Evolutionary conservation across 2,329 filamentous ascomycete species (phyloP).

Genomic region (Aureobasidium pullulans): DNA sequence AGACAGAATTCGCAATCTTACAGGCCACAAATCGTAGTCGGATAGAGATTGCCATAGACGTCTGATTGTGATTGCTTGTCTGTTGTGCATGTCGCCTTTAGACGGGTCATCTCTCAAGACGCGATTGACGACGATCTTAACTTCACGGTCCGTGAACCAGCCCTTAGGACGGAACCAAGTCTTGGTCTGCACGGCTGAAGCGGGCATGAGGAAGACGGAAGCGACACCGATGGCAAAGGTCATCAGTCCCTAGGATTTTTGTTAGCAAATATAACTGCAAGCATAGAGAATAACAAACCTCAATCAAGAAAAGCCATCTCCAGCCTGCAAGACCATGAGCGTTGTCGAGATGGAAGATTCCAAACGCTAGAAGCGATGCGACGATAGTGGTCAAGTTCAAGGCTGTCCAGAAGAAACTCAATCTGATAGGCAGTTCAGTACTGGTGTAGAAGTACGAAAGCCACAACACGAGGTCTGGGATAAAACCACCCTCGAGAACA

Average conservation of each 20-base stretch:
- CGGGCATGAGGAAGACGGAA: slow-evolving; percentile 23
- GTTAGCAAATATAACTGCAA: slow-evolving; percentile 36
- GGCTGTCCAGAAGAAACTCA: slow-evolving; percentile 30
- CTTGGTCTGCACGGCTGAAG: slow-evolving; percentile 29
- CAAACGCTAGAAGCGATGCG: slow-evolving; percentile 25
- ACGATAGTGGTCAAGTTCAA: slow-evolving; percentile 21
- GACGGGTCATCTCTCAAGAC: slow-evolving; percentile 51
- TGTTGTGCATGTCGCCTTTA: slow-evolving; percentile 52
- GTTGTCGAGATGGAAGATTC: slow-evolving; percentile 24
- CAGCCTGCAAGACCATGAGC: slow-evolving; percentile 18
- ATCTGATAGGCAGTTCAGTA: slow-evolving; percentile 35
- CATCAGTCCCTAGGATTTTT: slow-evolving; percentile 29
- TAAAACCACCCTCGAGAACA: neutral
- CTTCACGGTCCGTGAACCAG: slow-evolving; percentile 46
- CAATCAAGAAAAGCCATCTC: slow-evolving; percentile 26
- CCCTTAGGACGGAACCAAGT: slow-evolving; percentile 43
- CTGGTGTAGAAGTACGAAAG: slow-evolving; percentile 39
- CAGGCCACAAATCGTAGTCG: slow-evolving; percentile 51
- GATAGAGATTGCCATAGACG: slow-evolving; percentile 45
- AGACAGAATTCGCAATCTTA: slow-evolving; percentile 34
- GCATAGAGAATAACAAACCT: slow-evolving; percentile 42
- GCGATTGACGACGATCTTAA: slow-evolving; percentile 8
- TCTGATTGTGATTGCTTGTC: slow-evolving; percentile 46
- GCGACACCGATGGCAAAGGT: neutral
- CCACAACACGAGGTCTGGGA: slow-evolving; percentile 26